Percentiles rank a stretch among this genome's conserved stretches.
Conservation (phyloP, 371 early-diverging fungal species). For the Chytridiales sp. region DNA sequence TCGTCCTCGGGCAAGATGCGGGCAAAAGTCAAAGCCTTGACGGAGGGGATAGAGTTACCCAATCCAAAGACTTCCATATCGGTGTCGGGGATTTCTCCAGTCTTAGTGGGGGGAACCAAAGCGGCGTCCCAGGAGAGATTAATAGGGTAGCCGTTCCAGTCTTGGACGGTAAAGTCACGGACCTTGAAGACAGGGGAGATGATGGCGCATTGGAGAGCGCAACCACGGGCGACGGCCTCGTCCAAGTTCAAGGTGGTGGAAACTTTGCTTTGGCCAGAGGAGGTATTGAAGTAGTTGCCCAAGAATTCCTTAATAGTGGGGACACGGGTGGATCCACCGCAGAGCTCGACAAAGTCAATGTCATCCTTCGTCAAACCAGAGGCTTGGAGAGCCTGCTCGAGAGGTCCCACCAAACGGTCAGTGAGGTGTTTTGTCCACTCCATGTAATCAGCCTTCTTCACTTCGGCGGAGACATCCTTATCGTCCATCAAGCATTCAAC, state of each 20-base stretch:
- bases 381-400: slow-evolving; percentile 75
- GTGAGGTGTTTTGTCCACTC: slow-evolving; percentile 74
- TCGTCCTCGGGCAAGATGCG: slow-evolving; percentile 61
- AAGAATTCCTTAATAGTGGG: slow-evolving; percentile 89
- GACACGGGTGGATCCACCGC: slow-evolving; percentile 94
- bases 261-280: slow-evolving; percentile 69
- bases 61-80: slow-evolving; percentile 47
- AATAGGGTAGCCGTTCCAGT: slow-evolving; percentile 80
- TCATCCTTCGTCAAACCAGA: slow-evolving; percentile 77
- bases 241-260: slow-evolving; percentile 93
- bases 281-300: slow-evolving; percentile 69
- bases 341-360: slow-evolving; percentile 88
- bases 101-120: slow-evolving; percentile 34
- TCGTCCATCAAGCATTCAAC: slow-evolving; percentile 95
- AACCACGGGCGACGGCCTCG: slow-evolving; percentile 95
- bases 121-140: slow-evolving; percentile 51
- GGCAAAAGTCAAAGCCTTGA: slow-evolving; percentile 83
- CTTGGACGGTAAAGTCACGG: slow-evolving; percentile 90
- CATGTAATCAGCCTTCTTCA: slow-evolving; percentile 70
- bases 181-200: slow-evolving; percentile 97
- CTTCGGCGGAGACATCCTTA: slow-evolving; percentile 81
- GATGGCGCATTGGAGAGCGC: slow-evolving; percentile 96
- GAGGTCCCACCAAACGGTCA: slow-evolving; percentile 68
- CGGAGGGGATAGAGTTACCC: slow-evolving; percentile 75
- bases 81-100: slow-evolving; percentile 33